Conservation (phyloP, 1,284 basidiomycete genomes). For the Xanthoconium separans region DNA sequence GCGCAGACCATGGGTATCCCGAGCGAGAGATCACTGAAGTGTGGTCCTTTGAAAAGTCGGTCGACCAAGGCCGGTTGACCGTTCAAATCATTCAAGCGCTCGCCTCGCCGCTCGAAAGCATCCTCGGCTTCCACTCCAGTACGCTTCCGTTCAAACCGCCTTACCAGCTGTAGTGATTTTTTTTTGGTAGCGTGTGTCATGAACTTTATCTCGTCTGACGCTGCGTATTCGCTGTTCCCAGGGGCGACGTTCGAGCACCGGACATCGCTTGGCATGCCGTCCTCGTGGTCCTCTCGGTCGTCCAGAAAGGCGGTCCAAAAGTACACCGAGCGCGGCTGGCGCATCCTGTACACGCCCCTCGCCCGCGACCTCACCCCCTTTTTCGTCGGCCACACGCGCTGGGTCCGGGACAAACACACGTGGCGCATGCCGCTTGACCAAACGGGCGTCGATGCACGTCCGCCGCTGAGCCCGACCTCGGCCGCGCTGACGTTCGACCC, state of each 20-base stretch:
- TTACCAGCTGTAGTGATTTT: background rate
- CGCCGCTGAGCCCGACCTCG: no score
- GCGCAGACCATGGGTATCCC: background rate
- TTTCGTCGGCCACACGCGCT: no score
- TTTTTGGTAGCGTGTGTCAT: conserved; percentile 41
- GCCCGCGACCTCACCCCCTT: no score
- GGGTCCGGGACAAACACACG: no score
- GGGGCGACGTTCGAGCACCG: conserved; percentile 32
- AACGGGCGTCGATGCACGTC: no score
- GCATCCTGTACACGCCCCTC: no score
- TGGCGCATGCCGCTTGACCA: no score
- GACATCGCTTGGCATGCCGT: conserved; percentile 4
- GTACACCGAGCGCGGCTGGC: no score
- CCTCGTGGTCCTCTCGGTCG: no score
- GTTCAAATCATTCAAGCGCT: conserved; percentile 38
- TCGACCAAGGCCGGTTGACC: conserved; percentile 14
- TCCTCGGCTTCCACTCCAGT: conserved; percentile 48
- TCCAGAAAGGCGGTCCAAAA: no score
- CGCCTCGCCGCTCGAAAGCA: conserved; percentile 32
- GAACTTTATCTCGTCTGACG: conserved; percentile 39
- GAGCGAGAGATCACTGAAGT: conserved; percentile 2
- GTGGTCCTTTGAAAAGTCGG: conserved; percentile 20
- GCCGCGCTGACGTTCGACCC: no score
- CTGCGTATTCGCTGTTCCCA: conserved; percentile 36
- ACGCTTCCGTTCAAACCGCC: conserved; percentile 10